Evolutionary conservation across 2,329 filamentous ascomycete species (phyloP), one percentile per base, ranked within the genome.

Genomic region (Penicillium olsonii): DNA sequence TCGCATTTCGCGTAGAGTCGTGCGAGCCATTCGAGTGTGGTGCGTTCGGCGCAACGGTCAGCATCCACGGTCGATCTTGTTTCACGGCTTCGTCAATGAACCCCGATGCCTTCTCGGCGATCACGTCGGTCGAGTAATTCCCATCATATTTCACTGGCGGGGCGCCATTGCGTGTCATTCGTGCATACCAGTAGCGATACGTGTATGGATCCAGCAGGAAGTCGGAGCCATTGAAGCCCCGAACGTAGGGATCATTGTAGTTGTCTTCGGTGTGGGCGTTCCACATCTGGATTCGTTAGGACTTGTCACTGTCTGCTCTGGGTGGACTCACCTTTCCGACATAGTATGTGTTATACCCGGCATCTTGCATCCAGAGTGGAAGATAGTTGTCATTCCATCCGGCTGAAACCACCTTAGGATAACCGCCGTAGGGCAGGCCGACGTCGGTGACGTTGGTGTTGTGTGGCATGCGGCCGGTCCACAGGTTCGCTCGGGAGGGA

Each of bases 331-430:
- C 33, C 10, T 90, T 90, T 12, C 69, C 87, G 0, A 81, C 82
- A 59, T 89, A 90, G 61, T 87, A 88, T 0, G 86, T 88, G 55
- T 82, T 81, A 62, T 89, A 89, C 0, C 85, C 85, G 0, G 80
- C 81, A 4, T 79, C 66, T 56, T 88, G 84, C n/a, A 90, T 68
- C 85, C 87, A 90, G 0, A 89, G 65, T 0, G 86, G 87, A 0
- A 90, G 75, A 52, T 86, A 88, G 29, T 85, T 79, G 1, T 84
- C 78, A 50, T 89, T 87, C 52, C 83, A 76, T 0, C 86, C 85
- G 44, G 86, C 76, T 3, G 72, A 71, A 12, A 88, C 70, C 48
- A 89, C 87, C 59, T 88, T 87, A 1, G 82, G 81, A 57, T 84
- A 90, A 71, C 68, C 65, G 10, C 67, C 67, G 35, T 65, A 68